phyloP scores from a whole-genome alignment of 352 stramenopile species.

The Blastocystis sp. region DNA sequence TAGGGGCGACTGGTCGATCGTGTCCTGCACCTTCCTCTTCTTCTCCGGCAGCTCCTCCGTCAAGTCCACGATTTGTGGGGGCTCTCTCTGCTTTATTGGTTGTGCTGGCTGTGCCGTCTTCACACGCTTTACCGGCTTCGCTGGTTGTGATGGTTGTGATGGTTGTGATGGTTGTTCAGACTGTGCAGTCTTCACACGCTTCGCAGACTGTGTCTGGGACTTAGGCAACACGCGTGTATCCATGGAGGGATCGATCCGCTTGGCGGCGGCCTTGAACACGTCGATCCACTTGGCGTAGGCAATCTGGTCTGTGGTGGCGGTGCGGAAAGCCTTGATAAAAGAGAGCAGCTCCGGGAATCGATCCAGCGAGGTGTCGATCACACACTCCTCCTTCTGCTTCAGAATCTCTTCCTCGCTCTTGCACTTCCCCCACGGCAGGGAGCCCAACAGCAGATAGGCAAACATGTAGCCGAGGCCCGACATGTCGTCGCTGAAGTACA shows the following conservation, averaged over 20 bases:
- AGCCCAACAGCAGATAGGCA: background rate
- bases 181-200: no score
- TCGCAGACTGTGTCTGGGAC: background rate
- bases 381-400: background rate
- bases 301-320: background rate
- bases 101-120: background rate
- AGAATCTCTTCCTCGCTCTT: constrained; percentile 38
- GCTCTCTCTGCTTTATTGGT: background rate
- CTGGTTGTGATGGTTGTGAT: no score
- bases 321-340: constrained; percentile 30
- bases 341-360: constrained; percentile 3
- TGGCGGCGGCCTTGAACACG: background rate
- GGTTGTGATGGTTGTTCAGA: no score
- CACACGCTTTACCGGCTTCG: background rate
- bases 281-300: constrained; percentile 37
- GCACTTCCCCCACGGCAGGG: constrained; percentile 16
- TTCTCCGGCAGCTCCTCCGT: background rate
- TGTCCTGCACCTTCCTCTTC: background rate
- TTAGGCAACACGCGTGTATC: background rate
- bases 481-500: constrained; percentile 57
- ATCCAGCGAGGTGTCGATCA: background rate
- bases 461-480: constrained; percentile 37
- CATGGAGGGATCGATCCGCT: background rate
- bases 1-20: constrained; percentile 7
- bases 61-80: background rate